Base-by-base conservation (phyloP, 371 early-diverging fungal genomes). In the Mortierella sp. region DNA sequence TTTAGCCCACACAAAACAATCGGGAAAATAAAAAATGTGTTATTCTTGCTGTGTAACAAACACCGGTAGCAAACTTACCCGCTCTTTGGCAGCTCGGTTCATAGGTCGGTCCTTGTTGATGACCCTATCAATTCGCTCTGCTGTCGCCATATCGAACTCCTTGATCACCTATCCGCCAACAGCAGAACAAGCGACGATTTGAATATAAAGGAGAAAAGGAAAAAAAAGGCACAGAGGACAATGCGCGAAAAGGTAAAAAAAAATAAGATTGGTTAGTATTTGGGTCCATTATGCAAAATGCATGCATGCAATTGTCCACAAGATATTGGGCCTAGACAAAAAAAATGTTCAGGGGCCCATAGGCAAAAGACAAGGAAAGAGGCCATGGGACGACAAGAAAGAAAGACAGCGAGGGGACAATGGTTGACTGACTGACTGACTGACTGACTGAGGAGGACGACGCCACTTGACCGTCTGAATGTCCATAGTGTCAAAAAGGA, bases 121-220 rank as follows among this genome's bases (percentile, higher is more conserved):
- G 39, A 82, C 74, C 31, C 78, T 78, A 58, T 82, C 78, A 39
- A 82, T 82, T 14, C 78, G 68, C 31, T 82, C 82, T 45, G 78
- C 78, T 22, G 78, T 82, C 1, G 71, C 77, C n/a, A 69, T 31
- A 44, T 82, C 82, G 47, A 82, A 69, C 39, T 77, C 78, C 40
- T 77, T 77, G 70, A 82, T 74, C 47, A 71, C 68, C 77, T 70
- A 48, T 43, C 19, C 8, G 34, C 24, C 29, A 41, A 22, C 26
- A 7, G 4, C 48, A 47, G 6, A n/a, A n/a, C n/a, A n/a, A n/a
- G n/a, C n/a, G n/a, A n/a, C n/a, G n/a, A n/a, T n/a, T n/a, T n/a
- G n/a, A n/a, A n/a, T 68, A 53, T 63, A 0, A 50, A 64, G 19
- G 40, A 26, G 29, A 16, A 29, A 37, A 48, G n/a, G n/a, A 47